phyloP scores from a whole-genome alignment of 176 grass and related monocot genomes.

The Saccharum spontaneum region DNA sequence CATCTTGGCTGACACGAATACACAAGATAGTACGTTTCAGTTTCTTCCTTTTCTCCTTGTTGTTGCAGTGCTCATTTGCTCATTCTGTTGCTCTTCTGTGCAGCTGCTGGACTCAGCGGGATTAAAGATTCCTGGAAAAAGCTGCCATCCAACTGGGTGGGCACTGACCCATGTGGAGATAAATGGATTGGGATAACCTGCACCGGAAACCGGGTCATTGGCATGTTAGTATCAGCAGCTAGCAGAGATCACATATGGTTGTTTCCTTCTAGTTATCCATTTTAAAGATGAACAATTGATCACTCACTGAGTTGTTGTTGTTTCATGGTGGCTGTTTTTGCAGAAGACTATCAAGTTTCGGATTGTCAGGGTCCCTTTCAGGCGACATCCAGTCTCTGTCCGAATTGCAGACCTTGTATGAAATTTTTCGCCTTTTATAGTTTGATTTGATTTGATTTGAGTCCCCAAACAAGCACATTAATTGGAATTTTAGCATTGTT shows the following conservation, averaged over 20 bases:
- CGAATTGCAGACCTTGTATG: constrained; percentile 30
- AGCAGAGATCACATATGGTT: constrained; percentile 6
- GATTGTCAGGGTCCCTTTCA: constrained; percentile 62
- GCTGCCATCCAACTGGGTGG: constrained; percentile 68
- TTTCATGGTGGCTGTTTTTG: neutral
- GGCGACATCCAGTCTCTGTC: constrained; percentile 68
- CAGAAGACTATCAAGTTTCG: constrained; percentile 65
- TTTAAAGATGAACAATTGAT: neutral
- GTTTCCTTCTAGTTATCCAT: neutral
- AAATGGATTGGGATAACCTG: constrained; percentile 73
- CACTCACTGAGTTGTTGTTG: neutral
- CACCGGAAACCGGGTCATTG: constrained; percentile 26
- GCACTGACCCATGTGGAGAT: constrained; percentile 62
- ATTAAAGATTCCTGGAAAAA: constrained; percentile 47
- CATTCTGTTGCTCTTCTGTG: neutral
- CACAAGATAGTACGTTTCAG: constrained; percentile 27
- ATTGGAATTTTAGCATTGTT: neutral
- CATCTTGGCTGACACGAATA: constrained; percentile 34
- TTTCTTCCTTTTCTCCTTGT: neutral
- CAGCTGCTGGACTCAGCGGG: constrained; percentile 49
- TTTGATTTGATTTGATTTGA: neutral
- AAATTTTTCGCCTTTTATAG: neutral
- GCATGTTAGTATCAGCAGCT: constrained; percentile 49
- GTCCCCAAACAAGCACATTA: neutral
- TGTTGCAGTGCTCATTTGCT: neutral